Conservation (phyloP, 768 basidiomycete genomes). For the Naganishia vishniacii region DNA sequence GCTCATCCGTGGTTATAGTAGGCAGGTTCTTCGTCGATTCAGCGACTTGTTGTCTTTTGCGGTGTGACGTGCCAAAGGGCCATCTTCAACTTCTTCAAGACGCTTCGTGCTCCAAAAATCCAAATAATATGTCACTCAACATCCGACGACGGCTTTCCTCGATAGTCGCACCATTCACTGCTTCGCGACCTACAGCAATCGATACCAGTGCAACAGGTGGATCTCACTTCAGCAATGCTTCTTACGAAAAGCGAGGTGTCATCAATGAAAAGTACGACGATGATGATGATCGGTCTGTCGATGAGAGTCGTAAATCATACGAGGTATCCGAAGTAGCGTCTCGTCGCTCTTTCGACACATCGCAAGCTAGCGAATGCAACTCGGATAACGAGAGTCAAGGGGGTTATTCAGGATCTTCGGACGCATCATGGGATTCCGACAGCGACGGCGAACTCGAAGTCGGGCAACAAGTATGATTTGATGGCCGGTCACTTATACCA, state of each 20-base stretch:
- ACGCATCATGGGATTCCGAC: slow-evolving; percentile 2
- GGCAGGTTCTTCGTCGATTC: too few species aligned
- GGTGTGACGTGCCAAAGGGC: too few species aligned
- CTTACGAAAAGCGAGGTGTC: too few species aligned
- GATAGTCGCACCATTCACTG: slow-evolving; percentile 6
- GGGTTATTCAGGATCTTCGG: neutral
- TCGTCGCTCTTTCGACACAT: slow-evolving; percentile 9
- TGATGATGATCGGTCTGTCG: neutral
- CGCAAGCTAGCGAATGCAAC: neutral
- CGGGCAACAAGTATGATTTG: slow-evolving; percentile 8
- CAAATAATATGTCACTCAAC: neutral
- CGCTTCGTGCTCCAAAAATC: neutral
- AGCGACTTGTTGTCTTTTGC: too few species aligned
- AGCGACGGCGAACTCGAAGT: neutral
- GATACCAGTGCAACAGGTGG: too few species aligned
- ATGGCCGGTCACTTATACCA: slow-evolving; percentile 15
- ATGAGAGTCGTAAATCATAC: neutral
- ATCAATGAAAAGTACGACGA: neutral
- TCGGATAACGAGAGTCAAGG: slow-evolving; percentile 1
- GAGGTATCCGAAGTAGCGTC: neutral
- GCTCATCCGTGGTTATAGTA: too few species aligned
- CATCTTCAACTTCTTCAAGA: neutral
- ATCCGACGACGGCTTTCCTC: slow-evolving; percentile 4
- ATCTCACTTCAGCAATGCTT: neutral
- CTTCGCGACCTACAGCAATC: neutral